phyloP scores from a whole-genome alignment of 371 early-diverging fungal species.

The Mucor sp. region DNA sequence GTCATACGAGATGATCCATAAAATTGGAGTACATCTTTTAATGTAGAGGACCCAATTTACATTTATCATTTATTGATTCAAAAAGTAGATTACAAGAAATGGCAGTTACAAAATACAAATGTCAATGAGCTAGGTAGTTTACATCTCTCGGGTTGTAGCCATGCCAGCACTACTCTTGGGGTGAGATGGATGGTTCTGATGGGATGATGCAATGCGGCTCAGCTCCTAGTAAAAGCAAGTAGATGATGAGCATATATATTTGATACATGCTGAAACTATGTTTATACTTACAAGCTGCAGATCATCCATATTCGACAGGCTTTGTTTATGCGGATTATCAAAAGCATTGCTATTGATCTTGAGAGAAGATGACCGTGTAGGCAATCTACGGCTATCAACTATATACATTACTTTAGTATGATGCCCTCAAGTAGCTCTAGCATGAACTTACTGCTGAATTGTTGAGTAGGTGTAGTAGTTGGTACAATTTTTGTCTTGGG shows the following conservation, averaged over 20 bases:
- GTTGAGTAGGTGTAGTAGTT: not conserved
- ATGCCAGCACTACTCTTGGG: too few species aligned
- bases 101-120: too few species aligned
- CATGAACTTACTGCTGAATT: not conserved
- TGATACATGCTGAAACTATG: not conserved
- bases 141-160: not conserved
- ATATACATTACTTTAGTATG: not conserved
- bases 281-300: constrained; percentile 29
- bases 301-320: constrained; percentile 43
- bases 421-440: not conserved
- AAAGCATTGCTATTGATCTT: constrained; percentile 21
- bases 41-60: too few species aligned
- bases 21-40: too few species aligned
- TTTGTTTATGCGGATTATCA: constrained; percentile 14
- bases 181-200: too few species aligned
- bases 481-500: not conserved
- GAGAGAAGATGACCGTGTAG: constrained; percentile 24
- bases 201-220: not conserved
- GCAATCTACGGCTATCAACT: not conserved
- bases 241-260: not conserved
- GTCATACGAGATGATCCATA: too few species aligned
- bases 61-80: too few species aligned
- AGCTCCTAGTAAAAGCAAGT: not conserved
- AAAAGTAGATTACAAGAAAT: too few species aligned
- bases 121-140: not conserved